phyloP scores from a whole-genome alignment of 768 basidiomycete genomes.

The Calocybe indica region DNA sequence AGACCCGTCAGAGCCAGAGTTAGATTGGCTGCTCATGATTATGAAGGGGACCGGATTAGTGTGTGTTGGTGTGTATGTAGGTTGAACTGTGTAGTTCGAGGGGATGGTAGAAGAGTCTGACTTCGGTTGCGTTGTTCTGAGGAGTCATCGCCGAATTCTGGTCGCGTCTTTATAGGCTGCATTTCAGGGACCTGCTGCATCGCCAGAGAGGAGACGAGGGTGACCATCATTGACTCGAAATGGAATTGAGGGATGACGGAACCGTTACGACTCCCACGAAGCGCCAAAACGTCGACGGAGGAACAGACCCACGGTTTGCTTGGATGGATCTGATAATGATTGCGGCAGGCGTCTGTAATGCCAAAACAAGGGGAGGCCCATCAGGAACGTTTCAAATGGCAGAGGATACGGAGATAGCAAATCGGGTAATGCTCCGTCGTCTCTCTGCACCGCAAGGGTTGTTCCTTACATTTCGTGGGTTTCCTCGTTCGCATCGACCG shows the following conservation, averaged over 20 bases:
- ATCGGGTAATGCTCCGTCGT: constrained; percentile 10
- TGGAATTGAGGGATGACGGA: constrained; percentile 20
- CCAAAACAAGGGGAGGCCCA: constrained; percentile 25
- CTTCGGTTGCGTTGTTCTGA: constrained; percentile 19
- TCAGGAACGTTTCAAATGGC: constrained; percentile 27
- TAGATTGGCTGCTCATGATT: constrained; percentile 35
- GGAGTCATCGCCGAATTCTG: constrained; percentile 21
- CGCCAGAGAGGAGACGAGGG: constrained; percentile 22
- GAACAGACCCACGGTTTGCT: constrained; percentile 13
- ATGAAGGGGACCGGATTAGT: constrained; percentile 8
- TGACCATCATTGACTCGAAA: constrained; percentile 36
- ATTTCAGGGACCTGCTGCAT: constrained; percentile 19
- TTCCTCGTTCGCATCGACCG: constrained; percentile 20
- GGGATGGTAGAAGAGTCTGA: constrained; percentile 4
- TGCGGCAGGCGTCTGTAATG: constrained; percentile 28
- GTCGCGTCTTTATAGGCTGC: constrained; percentile 20
- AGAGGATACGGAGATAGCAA: constrained; percentile 24
- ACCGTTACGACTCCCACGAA: constrained; percentile 21
- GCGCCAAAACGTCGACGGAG: constrained; percentile 20
- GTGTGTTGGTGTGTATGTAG: constrained; percentile 1
- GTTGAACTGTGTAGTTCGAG: constrained; percentile 6
- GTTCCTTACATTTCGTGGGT: constrained; percentile 28
- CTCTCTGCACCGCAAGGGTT: constrained; percentile 11
- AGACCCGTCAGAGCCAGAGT: constrained; percentile 29
- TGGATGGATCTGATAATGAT: constrained; percentile 31